These are phyloP conservation scores for Gautieria morchelliformis DNA, from an alignment of 768 basidiomycete genomes.

Conservation along the genomic window DNA sequence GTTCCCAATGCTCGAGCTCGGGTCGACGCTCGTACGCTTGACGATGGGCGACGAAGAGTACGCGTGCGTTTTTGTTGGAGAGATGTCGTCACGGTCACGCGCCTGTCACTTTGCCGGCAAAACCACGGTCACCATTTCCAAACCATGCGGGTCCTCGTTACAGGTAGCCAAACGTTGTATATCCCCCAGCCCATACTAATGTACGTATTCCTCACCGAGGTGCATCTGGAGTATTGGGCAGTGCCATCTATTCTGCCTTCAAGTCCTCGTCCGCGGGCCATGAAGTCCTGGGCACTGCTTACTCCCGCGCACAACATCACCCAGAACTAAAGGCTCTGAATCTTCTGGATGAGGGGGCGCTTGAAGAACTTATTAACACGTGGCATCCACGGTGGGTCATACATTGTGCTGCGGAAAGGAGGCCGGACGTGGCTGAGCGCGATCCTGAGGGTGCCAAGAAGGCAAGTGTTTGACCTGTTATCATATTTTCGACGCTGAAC, in stretches of 20 bases:
- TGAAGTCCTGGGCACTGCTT: conserved; percentile 60
- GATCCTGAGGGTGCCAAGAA: conserved; percentile 26
- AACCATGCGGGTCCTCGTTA: conserved; percentile 7
- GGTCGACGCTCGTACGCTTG: neutral
- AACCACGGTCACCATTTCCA: no score
- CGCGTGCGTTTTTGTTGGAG: neutral
- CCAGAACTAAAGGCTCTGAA: conserved; percentile 50
- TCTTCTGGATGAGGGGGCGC: conserved; percentile 47
- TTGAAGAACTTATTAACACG: conserved; percentile 43
- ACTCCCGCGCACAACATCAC: conserved; percentile 45
- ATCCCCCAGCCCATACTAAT: neutral
- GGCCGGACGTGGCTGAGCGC: conserved; percentile 83
- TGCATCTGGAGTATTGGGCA: conserved; percentile 86
- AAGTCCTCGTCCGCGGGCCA: conserved; percentile 22
- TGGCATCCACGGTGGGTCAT: conserved; percentile 78
- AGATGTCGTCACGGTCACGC: neutral
- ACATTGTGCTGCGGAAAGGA: conserved; percentile 90
- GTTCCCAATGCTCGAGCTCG: neutral
- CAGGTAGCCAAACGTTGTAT: conserved; percentile 1
- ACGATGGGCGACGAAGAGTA: neutral
- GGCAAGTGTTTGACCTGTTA: conserved; percentile 30
- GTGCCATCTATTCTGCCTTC: conserved; percentile 67
- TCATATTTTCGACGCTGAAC: neutral
- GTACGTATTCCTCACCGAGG: conserved; percentile 34
- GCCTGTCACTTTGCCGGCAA: neutral